Base-by-base conservation (phyloP, 2,329 filamentous ascomycete species). In the Pestalotiopsis sp. region DNA sequence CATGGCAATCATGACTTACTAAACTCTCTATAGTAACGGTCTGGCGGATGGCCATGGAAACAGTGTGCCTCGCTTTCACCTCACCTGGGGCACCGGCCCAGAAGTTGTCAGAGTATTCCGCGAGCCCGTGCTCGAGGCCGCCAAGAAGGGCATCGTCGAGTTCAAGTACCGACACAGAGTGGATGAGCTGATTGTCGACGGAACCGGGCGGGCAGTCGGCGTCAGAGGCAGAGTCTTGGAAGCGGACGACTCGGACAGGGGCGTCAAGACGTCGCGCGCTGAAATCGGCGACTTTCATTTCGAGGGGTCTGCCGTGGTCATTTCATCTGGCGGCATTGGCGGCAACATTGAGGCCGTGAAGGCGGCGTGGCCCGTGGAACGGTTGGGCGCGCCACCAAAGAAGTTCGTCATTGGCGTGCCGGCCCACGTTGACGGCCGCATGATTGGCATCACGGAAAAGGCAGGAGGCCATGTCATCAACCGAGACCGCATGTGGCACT, bases 401-500 rank as follows among this genome's bases (percentile, higher is more conserved):
- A 81, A 80, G 70, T 89, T 90, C 70, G 87, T 90, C 57, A 75
- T 89, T 14, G 88, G 88, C 7, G 88, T 91, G 2, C 88, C 88
- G 0, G 87, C 86, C 0, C 87, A 90, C 71, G 88, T 91, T n/a
- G 88, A 91, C 71, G 88, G 88, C 2, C 84, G 87, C 65, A 90
- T 90, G 87, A 84, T 91, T 59, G 84, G 79, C 45, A 89, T 90
- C 64, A 77, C 87, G 2, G 83, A 88, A 74, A 66, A 73, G 0
- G 82, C 80, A 1, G 88, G 88, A 9, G 88, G 86, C 1, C 80
- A 83, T 68, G 74, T 90, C 69, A 82, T 90, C 79, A 90, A 91
- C 77, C 82, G 85, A 63, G 88, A 90, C 73, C 81, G 88, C 58
- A 90, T 90, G 88, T 91, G 88, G 88, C 88, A 90, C 75, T 91